Base-by-base conservation (phyloP, 1,284 basidiomycete species). In the Austroboletus niveus region DNA sequence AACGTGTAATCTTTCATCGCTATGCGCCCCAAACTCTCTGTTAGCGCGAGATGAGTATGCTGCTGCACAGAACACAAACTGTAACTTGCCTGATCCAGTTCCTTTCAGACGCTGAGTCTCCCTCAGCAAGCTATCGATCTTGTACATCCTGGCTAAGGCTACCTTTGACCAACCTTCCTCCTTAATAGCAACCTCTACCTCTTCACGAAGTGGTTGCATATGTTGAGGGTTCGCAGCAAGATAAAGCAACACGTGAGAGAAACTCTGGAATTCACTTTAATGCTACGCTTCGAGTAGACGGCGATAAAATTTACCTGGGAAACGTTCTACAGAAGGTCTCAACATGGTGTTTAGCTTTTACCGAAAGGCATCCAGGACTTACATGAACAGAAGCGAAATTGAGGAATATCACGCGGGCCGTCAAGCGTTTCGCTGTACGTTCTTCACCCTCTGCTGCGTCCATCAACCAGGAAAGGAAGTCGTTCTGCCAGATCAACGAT, bases 51-150 rank as follows among this genome's bases (percentile, higher is more conserved):
- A 39, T 30, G 9, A 36, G 42, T 17, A 12, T 38, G 17, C 20
- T 10, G 29, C 6, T 29, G 41, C 38, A 14, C 12, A 14, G 1
- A 4, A 15, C 29, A 4, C 27, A 32, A 8, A 60, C 11, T 5
- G 20, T 9, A 40, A 22, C 20, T 22, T 5, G 12, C 38, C 38
- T 20, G 22, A 22, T 24, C 9, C 8, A 10, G 47, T 52, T 1
- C 69, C 68, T 31, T 68, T 61, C 7, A 70, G 58, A 1, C 27
- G 41, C 3, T n/a, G 15, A 39, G 69, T 65, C 54, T 80, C 78
- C 43, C 64, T 69, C 11, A 80, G 29, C 57, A 80, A 76, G 56
- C 78, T 79, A 58, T 80, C 78, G 6, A 77, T 42, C 54, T 71
- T 76, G 38, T 57, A 58, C 74, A 79, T 73, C 47, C 70, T 71